These are phyloP conservation scores for Cryptosporidium meleagridis DNA, from an alignment of 169 alveolate species.

Conservation along the genomic window DNA sequence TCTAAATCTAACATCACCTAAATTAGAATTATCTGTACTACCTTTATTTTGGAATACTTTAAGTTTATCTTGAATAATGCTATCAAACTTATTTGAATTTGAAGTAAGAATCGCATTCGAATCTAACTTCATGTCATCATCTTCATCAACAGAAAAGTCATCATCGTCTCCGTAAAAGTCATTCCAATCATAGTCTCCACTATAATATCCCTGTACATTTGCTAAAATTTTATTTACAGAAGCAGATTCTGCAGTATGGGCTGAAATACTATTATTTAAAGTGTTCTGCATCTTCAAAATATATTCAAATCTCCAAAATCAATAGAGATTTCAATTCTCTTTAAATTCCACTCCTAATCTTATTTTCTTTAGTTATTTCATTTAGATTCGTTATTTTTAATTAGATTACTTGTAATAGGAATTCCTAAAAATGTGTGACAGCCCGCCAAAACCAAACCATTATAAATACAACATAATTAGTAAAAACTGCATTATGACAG, in stretches of 20 bases:
- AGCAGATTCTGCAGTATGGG: slow-evolving; percentile 9
- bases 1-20: slow-evolving; percentile 59
- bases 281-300: not conserved
- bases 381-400: not conserved
- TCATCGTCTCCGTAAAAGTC: slow-evolving; percentile 74
- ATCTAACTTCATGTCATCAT: slow-evolving; percentile 43
- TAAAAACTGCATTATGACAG: not conserved
- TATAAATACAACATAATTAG: not conserved
- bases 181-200: slow-evolving; percentile 73
- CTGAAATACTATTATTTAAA: not conserved
- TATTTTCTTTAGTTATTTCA: not conserved
- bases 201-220: slow-evolving; percentile 72
- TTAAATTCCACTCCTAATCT: not conserved
- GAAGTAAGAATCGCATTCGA: slow-evolving; percentile 27
- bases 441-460: slow-evolving; percentile 15
- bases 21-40: not conserved
- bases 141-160: slow-evolving; percentile 48
- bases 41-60: slow-evolving; percentile 39
- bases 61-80: slow-evolving; percentile 44
- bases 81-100: slow-evolving; percentile 17
- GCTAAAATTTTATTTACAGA: slow-evolving; percentile 58
- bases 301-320: not conserved
- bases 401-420: not conserved
- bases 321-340: not conserved
- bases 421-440: slow-evolving; percentile 4